phyloP scores from a whole-genome alignment of 2,329 filamentous ascomycete genomes.

The Rhynchosporium graminicola region DNA sequence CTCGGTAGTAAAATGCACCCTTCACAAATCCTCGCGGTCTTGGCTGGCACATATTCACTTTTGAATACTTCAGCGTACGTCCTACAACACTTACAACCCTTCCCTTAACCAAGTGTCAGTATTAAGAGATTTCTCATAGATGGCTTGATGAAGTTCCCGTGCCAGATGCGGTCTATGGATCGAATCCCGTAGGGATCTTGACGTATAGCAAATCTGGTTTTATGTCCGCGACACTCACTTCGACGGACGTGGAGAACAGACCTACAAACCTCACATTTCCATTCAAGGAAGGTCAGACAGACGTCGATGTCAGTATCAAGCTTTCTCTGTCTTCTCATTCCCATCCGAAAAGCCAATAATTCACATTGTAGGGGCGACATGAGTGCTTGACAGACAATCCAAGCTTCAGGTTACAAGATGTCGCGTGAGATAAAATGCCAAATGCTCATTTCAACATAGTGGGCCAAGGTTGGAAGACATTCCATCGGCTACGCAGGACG shows the following conservation, averaged over 20 bases:
- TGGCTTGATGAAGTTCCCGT: constrained; percentile 10
- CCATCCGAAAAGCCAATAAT: too few relatives aligned
- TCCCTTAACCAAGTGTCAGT: not conserved
- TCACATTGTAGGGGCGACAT: too few relatives aligned
- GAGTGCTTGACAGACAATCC: not conserved
- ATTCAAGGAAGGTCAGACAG: constrained; percentile 8
- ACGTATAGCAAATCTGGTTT: constrained; percentile 11
- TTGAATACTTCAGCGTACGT: constrained; percentile 10
- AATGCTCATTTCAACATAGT: not conserved
- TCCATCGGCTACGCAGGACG: constrained; percentile 8
- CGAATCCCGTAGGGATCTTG: constrained; percentile 1
- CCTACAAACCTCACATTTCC: constrained; percentile 8
- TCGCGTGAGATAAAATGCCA: too few relatives aligned
- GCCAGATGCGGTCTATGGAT: constrained; percentile 12
- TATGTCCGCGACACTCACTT: constrained; percentile 6
- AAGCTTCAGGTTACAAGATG: too few relatives aligned
- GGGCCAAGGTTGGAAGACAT: constrained; percentile 3
- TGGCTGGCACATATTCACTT: constrained; percentile 6
- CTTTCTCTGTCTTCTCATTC: not conserved
- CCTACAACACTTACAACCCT: not conserved
- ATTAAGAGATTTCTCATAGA: not conserved
- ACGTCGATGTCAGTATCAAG: not conserved
- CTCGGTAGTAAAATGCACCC: not conserved
- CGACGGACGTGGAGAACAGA: constrained; percentile 1
- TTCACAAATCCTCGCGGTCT: constrained; percentile 3